phyloP scores from a whole-genome alignment of 495 filamentous ascomycete species.

The Talaromyces stipitatus region DNA sequence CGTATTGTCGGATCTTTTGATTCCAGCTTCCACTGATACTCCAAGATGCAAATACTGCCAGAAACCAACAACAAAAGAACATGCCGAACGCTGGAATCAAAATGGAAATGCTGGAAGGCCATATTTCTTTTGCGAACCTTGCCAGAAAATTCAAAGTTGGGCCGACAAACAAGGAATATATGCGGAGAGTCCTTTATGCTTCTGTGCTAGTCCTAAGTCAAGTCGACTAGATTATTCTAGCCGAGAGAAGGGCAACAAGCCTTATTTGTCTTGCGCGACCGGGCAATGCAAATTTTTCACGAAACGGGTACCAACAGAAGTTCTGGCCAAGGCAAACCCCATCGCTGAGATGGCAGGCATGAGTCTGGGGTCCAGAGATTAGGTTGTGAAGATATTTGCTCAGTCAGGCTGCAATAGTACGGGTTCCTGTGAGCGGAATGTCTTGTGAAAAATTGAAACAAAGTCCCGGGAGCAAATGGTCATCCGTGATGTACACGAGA shows the following conservation, averaged over 20 bases:
- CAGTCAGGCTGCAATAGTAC: background rate
- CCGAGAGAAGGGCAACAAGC: background rate
- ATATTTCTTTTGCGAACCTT: background rate
- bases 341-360: background rate
- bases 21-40: background rate
- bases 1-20: background rate
- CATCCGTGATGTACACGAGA: background rate
- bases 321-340: background rate
- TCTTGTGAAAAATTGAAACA: background rate
- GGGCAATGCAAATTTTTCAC: background rate
- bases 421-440: background rate
- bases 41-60: conserved; percentile 2
- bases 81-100: background rate
- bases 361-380: background rate
- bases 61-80: background rate
- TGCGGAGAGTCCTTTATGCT: background rate
- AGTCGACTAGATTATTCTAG: background rate
- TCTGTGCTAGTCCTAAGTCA: background rate
- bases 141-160: background rate
- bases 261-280: conserved; percentile 1
- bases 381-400: background rate
- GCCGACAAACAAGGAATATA: background rate
- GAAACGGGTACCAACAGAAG: background rate
- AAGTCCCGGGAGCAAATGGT: background rate
- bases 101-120: conserved; percentile 3